Evolutionary conservation across 2,329 filamentous ascomycete species (phyloP), one percentile per base, ranked within the genome.

Genomic region (Juglanconis juglandina): DNA sequence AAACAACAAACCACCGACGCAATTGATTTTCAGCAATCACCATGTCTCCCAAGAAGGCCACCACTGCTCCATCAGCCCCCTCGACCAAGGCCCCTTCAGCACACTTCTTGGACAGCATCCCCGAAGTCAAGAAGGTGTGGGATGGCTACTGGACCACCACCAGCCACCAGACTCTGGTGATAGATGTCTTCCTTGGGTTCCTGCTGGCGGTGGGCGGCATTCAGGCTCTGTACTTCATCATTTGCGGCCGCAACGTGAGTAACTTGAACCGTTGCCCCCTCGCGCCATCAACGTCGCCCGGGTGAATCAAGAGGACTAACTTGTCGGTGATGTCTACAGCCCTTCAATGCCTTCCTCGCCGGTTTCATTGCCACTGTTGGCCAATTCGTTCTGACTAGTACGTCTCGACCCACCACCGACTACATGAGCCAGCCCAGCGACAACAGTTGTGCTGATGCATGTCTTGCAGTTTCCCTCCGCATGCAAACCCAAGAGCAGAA

Each of bases 291-390:
- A 14, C 30, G 17, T 3, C 2, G 32, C 34, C 17, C 8, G 9
- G 5, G 1, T n/a, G 10, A 8, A 39, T 53, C n/a, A 59, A 61
- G 44, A 37, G 35, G 42, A 65, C 63, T 60, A 39, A 67, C 73
- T 63, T 70, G 56, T 2, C 9, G 5, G 37, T 51, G 24, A 39
- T 52, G n/a, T 35, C 7, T 58, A 62, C 71, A 98, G 94, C 95
- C 95, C 9, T 99, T 99, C 83, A 99, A 99, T 75, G 95, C 96
- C 66, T 99, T 99, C 80, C 86, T 99, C 37, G 91, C 93, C 37
- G 96, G 95, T 52, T 99, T 99, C 80, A 88, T 87, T 63, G 92
- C 94, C 14, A 95, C 94, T 1, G 94, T 99, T 65, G 95, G 95
- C 64, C 95, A 99, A 74, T 99, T 99, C 74, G 95, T 99, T 64